These are phyloP conservation scores for Dimargaris cristalligena DNA, from an alignment of 192 early-diverging fungal species.

Conservation along the genomic window DNA sequence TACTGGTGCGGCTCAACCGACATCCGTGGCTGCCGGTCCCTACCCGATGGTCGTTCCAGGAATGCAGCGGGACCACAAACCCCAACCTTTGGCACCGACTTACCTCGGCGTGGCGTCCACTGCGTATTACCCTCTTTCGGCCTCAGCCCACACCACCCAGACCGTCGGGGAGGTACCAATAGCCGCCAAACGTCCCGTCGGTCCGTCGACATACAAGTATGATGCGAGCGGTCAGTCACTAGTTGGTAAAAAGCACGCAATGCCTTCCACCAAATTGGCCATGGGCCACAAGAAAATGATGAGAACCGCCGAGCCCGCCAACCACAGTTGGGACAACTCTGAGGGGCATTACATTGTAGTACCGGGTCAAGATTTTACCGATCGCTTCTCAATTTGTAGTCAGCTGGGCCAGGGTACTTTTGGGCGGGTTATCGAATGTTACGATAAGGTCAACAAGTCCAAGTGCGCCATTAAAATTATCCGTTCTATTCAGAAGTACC, in stretches of 20 bases:
- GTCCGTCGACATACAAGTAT: no score
- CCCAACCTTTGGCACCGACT: background rate
- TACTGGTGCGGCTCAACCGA: background rate
- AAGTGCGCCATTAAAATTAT: conserved; percentile 87
- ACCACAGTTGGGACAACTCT: conserved; percentile 59
- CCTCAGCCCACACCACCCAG: background rate
- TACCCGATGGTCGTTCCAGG: background rate
- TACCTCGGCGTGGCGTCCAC: background rate
- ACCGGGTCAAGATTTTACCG: conserved; percentile 49
- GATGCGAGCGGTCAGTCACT: no score
- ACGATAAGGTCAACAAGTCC: conserved; percentile 37
- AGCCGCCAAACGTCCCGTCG: background rate
- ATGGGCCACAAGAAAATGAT: background rate
- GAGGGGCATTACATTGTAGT: conserved; percentile 86
- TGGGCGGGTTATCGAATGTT: conserved; percentile 89
- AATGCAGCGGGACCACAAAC: background rate
- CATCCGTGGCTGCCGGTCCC: background rate
- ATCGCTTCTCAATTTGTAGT: conserved; percentile 63
- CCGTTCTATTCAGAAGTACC: conserved; percentile 82
- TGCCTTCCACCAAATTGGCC: background rate
- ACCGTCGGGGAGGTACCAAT: background rate
- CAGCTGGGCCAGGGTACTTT: conserved; percentile 93
- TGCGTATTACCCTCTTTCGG: background rate
- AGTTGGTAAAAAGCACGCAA: background rate
- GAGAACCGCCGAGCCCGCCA: conserved; percentile 7